Base-by-base conservation (phyloP, 148 eudicot genomes). In the Nyssa sinensis region DNA sequence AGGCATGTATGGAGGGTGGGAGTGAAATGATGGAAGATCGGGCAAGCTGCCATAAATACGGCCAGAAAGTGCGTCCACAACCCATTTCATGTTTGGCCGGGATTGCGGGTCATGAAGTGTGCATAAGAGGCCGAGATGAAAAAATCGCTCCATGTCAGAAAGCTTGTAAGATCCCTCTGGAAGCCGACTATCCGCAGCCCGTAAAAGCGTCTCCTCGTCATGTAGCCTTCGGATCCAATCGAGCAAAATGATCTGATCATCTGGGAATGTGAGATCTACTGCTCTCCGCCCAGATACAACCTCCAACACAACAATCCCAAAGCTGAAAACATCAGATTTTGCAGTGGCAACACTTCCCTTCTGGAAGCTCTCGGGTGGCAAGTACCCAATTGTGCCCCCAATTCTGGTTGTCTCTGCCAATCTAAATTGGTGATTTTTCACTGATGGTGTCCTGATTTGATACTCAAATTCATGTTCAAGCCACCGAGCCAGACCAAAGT, bases 401-500 rank as follows among this genome's bases (percentile, higher is more conserved):
- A 93, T 93, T 70, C 84, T 85, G 0, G 90, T 89, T 27, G 93
- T 88, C 24, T 95, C 97, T 1, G 82, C 88, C 32, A 95, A 53
- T 27, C 92, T 77, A 68, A 95, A 91, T 37, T 79, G 87, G 66
- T 78, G 79, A 65, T 87, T 80, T 55, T 82, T 79, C 78, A 79
- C 70, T 0, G 91, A 84, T 3, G 86, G 81, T 0, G 86, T 74
- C 61, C 41, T 81, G 66, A 74, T 69, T 17, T 81, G 69, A 61
- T 88, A 79, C 30, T 79, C 75, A 7, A 87, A 79, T 34, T 87
- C 90, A 41, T 93, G 99, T 35, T 95, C 99, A 0, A 90, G 87
- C 97, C 99, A 95, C 7, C 97, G 77, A 13, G 99, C 99, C 2
- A 95, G 73, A 47, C 99, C 99, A 55, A 95, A 95, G 72, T 95